Evolutionary conservation across 2,329 filamentous ascomycete genomes (phyloP), one percentile per base, ranked within the genome.

Genomic region (Fusarium lateritium): DNA sequence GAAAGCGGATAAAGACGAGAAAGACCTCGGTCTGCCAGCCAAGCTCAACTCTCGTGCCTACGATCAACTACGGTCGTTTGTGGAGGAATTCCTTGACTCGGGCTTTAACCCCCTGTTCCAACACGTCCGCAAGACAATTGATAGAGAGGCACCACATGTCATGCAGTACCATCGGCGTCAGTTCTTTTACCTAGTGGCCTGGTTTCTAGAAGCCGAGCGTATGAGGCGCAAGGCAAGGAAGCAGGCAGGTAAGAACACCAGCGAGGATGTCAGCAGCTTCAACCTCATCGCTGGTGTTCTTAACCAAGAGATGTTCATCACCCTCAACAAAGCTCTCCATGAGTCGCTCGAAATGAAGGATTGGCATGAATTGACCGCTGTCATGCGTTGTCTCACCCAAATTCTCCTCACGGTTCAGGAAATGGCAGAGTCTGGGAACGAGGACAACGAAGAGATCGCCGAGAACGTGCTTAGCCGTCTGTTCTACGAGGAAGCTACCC

Each of bases 401-500:
- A 96, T 98, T 70, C 84, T 97, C 21, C 85, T 97, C 26, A 97
- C 94, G 0, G 92, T 98, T 3, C 94, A 97, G 74, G 93, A 97
- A 65, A 98, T 99, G 94, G 85, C 90, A 2, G 89, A 92, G 46
- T 96, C 93, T 2, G 86, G 88, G 1, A 87, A 93, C 31, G 94
- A 98, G 67, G 94, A 98, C n/a, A 93, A 99, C 71, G 92, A 97
- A 76, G 96, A 98, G 73, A 98, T 99, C 77, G 95, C 96, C 1
- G 95, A 99, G 77, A 99, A 99, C 73, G 98, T 97, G 14, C 89
- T 97, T 53, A 97, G 92, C 74, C 93, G 95, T 65, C 93, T 99
- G n/a, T 99, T 99, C 78, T 99, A 99, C 80, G 96, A 99, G 79
- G 94, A 98, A 76, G 89, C 93, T 1, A 98, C 94, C 0, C 94